Conservation (phyloP, 2,329 filamentous ascomycete genomes). For the Monilinia vaccinii-corymbosi region DNA sequence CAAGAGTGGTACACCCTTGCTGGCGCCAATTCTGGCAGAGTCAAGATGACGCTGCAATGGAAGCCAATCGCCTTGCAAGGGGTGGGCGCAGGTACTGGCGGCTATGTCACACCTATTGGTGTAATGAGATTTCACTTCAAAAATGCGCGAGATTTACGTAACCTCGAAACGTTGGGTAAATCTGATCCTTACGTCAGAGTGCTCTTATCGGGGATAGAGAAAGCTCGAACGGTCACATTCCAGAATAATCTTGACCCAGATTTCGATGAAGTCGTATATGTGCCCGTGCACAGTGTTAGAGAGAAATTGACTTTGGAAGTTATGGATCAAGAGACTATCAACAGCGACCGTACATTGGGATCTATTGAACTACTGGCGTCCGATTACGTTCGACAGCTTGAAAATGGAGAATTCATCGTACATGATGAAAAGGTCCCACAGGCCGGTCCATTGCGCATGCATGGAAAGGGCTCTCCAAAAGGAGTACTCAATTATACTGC, state of each 20-base stretch:
- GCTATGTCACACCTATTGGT: constrained; percentile 88
- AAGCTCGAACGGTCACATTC: constrained; percentile 88
- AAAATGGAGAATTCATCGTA: constrained; percentile 71
- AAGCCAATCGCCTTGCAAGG: constrained; percentile 86
- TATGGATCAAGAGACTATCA: constrained; percentile 91
- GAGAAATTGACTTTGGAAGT: constrained; percentile 86
- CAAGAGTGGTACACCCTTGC: constrained; percentile 93
- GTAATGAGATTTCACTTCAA: constrained; percentile 92
- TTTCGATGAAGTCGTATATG: constrained; percentile 91
- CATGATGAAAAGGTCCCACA: constrained; percentile 65
- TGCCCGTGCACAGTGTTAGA: constrained; percentile 76
- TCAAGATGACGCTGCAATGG: constrained; percentile 89
- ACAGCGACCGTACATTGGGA: constrained; percentile 82
- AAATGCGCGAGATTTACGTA: constrained; percentile 72
- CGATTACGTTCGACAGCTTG: constrained; percentile 71
- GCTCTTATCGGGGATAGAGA: constrained; percentile 80
- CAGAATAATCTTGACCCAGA: constrained; percentile 92
- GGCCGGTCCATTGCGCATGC: constrained; percentile 61
- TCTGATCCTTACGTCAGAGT: constrained; percentile 92
- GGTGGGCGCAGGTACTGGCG: constrained; percentile 65
- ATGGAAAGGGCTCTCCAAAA: constrained; percentile 65
- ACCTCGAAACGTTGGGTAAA: constrained; percentile 91
- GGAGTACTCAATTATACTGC: constrained; percentile 74
- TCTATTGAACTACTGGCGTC: constrained; percentile 65
- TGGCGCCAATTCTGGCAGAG: constrained; percentile 72